phyloP scores from a whole-genome alignment of 2,329 filamentous ascomycete species.

The Xylariaceae sp. region DNA sequence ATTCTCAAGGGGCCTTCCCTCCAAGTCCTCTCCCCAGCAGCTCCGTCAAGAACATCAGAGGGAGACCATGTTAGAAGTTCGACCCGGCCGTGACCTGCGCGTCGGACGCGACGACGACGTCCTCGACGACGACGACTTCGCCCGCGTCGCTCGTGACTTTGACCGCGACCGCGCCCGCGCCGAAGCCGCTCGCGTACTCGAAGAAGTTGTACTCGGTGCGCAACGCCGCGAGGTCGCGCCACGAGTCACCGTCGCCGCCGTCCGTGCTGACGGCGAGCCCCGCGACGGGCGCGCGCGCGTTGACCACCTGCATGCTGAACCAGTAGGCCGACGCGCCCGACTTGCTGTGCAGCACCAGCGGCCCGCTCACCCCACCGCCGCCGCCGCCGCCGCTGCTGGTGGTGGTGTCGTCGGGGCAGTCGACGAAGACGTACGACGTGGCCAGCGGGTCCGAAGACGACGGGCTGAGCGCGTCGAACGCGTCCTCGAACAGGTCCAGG shows the following conservation, averaged over 20 bases:
- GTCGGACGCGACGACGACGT: constrained; percentile 34
- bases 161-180: constrained; percentile 44
- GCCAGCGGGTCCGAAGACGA: constrained; percentile 30
- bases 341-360: constrained; percentile 37
- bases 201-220: constrained; percentile 55
- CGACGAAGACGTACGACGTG: constrained; percentile 30
- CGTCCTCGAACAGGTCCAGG: constrained; percentile 38
- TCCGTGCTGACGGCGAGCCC: constrained; percentile 55
- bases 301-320: constrained; percentile 55
- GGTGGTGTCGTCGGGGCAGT: constrained; percentile 28
- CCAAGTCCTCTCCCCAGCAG: no score
- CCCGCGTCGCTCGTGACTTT: constrained; percentile 48
- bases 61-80: no score
- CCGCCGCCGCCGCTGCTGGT: no score
- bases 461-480: constrained; percentile 30
- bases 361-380: constrained; percentile 32
- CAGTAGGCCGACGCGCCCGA: constrained; percentile 34
- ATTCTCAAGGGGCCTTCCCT: no score
- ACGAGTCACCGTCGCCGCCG: constrained; percentile 41
- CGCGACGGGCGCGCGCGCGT: constrained; percentile 48
- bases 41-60: no score
- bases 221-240: constrained; percentile 48
- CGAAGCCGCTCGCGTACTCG: constrained; percentile 50
- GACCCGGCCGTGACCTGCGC: constrained; percentile 12
- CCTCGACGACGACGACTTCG: constrained; percentile 40